Percentiles rank a stretch among this genome's conserved stretches.
Conservation (phyloP, 306 rosid species). For the Ziziphus jujuba region DNA sequence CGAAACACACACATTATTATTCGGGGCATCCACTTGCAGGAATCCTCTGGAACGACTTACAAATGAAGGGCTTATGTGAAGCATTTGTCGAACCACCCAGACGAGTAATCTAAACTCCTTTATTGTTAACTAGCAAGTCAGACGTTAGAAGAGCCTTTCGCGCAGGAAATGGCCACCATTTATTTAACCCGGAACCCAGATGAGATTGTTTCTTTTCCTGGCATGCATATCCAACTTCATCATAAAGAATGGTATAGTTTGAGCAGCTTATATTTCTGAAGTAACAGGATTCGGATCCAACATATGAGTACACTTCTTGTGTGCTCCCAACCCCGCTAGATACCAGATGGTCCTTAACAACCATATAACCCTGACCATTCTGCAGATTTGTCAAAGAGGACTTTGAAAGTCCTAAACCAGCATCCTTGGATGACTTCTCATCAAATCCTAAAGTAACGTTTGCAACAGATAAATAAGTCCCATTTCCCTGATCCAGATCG, state of each 20-base stretch:
- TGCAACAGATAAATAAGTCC: constrained; percentile 32
- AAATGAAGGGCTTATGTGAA: not conserved
- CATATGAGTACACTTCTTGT: constrained; percentile 55
- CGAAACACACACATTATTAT: constrained; percentile 21
- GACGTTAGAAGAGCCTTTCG: constrained; percentile 27
- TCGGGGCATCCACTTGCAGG: constrained; percentile 10
- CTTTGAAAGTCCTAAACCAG: constrained; percentile 32
- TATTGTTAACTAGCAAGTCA: constrained; percentile 8
- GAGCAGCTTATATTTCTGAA: constrained; percentile 68
- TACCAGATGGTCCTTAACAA: constrained; percentile 57
- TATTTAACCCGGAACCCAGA: constrained; percentile 22
- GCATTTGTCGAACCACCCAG: constrained; percentile 14
- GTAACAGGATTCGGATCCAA: constrained; percentile 47
- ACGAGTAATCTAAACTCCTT: constrained; percentile 3
- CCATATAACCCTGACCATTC: constrained; percentile 56
- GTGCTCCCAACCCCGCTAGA: constrained; percentile 57
- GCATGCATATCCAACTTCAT: constrained; percentile 45
- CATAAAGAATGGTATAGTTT: constrained; percentile 66
- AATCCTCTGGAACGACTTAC: constrained; percentile 8
- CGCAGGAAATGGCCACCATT: constrained; percentile 24
- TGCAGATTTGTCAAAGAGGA: constrained; percentile 59
- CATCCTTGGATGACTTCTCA: constrained; percentile 30
- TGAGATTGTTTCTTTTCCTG: constrained; percentile 17
- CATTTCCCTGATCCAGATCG: constrained; percentile 29
- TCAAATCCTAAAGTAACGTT: constrained; percentile 55